A percentile compares a stretch with the other conserved stretches of the same genome.
phyloP scores from a whole-genome alignment of 2,329 filamentous ascomycete genomes.

The Trichophyton benhamiae region DNA sequence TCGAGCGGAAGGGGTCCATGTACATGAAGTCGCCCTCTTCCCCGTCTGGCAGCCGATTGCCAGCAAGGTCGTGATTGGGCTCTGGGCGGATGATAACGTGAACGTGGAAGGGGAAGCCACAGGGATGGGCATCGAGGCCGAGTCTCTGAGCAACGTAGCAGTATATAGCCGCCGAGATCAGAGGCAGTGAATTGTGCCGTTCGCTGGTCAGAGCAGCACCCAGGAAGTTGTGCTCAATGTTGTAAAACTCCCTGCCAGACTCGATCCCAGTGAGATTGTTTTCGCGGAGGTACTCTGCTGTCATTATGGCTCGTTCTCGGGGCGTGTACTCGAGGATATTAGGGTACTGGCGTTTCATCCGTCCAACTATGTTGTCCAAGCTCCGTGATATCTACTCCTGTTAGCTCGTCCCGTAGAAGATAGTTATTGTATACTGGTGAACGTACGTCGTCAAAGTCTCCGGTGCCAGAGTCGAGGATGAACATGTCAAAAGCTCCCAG shows the following conservation, averaged over 20 bases:
- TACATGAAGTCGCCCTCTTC: constrained; percentile 51
- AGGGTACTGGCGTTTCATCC: constrained; percentile 44
- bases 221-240: constrained; percentile 76
- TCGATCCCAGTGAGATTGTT: constrained; percentile 59
- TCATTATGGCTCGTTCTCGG: constrained; percentile 52
- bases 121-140: constrained; percentile 64
- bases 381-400: constrained; percentile 44
- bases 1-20: constrained; percentile 66
- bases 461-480: constrained; percentile 56
- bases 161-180: constrained; percentile 79
- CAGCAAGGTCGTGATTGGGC: constrained; percentile 49
- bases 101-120: constrained; percentile 73
- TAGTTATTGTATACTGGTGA: neutral
- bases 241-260: constrained; percentile 59
- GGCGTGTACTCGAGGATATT: constrained; percentile 46
- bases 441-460: constrained; percentile 61
- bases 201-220: constrained; percentile 63
- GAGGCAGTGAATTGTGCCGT: constrained; percentile 66
- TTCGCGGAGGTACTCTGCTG: constrained; percentile 57
- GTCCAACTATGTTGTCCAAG: constrained; percentile 51
- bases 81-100: constrained; percentile 62
- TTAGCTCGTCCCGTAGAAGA: neutral
- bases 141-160: constrained; percentile 64
- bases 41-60: constrained; percentile 18
- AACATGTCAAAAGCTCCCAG: constrained; percentile 84